Evolutionary conservation across 805 yeast species (phyloP).

Genomic region (Dipodascus albidus): DNA sequence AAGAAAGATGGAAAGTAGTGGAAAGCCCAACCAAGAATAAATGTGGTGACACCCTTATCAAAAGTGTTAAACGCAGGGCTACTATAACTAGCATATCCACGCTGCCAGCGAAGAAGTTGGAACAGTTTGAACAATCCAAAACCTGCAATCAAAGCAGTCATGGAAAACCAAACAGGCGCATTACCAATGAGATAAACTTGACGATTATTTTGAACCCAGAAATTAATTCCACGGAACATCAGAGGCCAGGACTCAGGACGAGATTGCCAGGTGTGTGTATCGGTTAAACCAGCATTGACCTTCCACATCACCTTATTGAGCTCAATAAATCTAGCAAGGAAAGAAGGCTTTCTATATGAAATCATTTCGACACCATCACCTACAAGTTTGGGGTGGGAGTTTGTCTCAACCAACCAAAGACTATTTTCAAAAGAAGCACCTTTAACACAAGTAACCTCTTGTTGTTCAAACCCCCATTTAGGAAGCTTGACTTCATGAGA

Average conservation of each 20-base stretch:
- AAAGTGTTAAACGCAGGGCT: slow-evolving; percentile 30
- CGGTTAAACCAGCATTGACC: slow-evolving; percentile 35
- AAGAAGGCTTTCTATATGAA: slow-evolving; percentile 28
- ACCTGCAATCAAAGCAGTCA: slow-evolving; percentile 25
- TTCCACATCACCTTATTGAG: slow-evolving; percentile 47
- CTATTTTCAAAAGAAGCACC: slow-evolving; percentile 59
- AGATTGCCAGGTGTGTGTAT: slow-evolving; percentile 39
- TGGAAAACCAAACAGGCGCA: slow-evolving; percentile 41
- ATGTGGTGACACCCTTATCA: slow-evolving; percentile 31
- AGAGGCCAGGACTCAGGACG: slow-evolving; percentile 58
- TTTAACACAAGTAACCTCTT: slow-evolving; percentile 79
- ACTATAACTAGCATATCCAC: slow-evolving; percentile 24
- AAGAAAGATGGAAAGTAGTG: slow-evolving; percentile 53
- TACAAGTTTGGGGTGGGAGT: slow-evolving; percentile 46
- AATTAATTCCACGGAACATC: slow-evolving; percentile 45
- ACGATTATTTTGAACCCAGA: slow-evolving; percentile 35
- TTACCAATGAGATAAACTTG: slow-evolving; percentile 57
- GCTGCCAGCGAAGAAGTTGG: slow-evolving; percentile 29
- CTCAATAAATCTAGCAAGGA: slow-evolving; percentile 42
- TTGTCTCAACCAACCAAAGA: slow-evolving; percentile 63
- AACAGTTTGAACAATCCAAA: slow-evolving; percentile 20
- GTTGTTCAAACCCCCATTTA: slow-evolving; percentile 71
- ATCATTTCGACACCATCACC: slow-evolving; percentile 25
- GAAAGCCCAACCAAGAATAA: slow-evolving; percentile 43
- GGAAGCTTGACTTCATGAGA: slow-evolving; percentile 68